These are phyloP conservation scores for Phycomyces nitens DNA, from an alignment of 192 early-diverging fungal genomes.

Conservation along the genomic window DNA sequence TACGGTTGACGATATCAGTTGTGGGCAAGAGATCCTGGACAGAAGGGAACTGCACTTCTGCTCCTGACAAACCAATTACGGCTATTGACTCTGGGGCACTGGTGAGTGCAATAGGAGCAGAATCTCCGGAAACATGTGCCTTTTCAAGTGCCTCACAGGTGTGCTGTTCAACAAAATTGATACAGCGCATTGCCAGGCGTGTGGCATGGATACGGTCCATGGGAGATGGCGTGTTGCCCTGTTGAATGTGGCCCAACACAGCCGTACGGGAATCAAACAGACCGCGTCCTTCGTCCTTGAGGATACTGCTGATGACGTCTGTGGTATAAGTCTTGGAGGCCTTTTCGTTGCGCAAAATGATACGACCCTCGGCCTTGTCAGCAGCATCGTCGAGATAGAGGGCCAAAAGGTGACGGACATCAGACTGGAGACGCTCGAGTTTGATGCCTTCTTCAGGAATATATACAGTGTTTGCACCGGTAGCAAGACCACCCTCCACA, in stretches of 20 bases:
- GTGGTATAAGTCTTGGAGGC: constrained; percentile 86
- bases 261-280: constrained; percentile 90
- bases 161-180: constrained; percentile 80
- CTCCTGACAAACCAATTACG: constrained; percentile 82
- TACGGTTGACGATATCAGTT: constrained; percentile 80
- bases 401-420: constrained; percentile 74
- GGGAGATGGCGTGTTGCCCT: constrained; percentile 91
- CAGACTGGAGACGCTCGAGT: constrained; percentile 75
- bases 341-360: constrained; percentile 77
- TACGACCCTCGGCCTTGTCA: constrained; percentile 75
- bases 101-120: constrained; percentile 59
- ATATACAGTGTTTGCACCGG: constrained; percentile 88
- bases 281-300: constrained; percentile 81
- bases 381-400: constrained; percentile 77
- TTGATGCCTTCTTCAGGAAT: constrained; percentile 91
- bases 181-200: constrained; percentile 72
- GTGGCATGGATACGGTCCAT: constrained; percentile 94
- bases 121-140: constrained; percentile 37
- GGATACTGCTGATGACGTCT: constrained; percentile 78
- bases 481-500: constrained; percentile 76
- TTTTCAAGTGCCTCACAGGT: constrained; percentile 51
- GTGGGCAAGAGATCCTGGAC: constrained; percentile 59
- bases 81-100: constrained; percentile 54
- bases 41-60: constrained; percentile 70
- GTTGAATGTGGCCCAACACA: constrained; percentile 93